A percentile compares a stretch with the other conserved stretches of the same genome.
Conservation (phyloP, 768 basidiomycete species). For the Trametes cubensis region DNA sequence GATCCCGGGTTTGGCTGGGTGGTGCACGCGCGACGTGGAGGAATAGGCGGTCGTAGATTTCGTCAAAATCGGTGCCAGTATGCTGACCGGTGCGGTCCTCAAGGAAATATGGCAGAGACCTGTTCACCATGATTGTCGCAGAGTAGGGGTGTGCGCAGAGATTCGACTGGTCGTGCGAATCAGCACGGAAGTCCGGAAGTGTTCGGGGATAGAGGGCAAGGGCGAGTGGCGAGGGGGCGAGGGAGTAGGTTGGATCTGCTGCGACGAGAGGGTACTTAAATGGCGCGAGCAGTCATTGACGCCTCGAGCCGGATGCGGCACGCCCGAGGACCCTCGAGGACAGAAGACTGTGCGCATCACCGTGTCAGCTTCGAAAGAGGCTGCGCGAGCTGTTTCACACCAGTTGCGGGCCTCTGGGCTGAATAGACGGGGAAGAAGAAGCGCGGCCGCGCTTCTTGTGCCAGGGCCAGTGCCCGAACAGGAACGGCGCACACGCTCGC, state of each 20-base stretch:
- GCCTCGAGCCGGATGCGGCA: neutral
- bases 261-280: slow-evolving; percentile 6
- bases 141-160: neutral
- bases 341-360: slow-evolving; percentile 6
- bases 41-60: slow-evolving; percentile 77
- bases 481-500: slow-evolving; percentile 16
- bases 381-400: slow-evolving; percentile 13
- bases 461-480: slow-evolving; percentile 19
- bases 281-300: neutral
- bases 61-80: slow-evolving; percentile 67
- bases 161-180: too few relatives aligned
- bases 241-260: neutral
- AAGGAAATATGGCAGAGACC: slow-evolving; percentile 54
- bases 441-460: slow-evolving; percentile 16
- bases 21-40: slow-evolving; percentile 60
- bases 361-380: slow-evolving; percentile 1
- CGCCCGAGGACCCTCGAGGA: slow-evolving; percentile 8
- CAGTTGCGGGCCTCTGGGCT: slow-evolving; percentile 15
- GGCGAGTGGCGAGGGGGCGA: neutral
- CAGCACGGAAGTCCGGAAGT: too few relatives aligned
- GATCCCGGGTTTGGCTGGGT: slow-evolving; percentile 23
- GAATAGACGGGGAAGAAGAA: slow-evolving; percentile 18
- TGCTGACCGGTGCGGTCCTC: slow-evolving; percentile 68
- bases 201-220: neutral
- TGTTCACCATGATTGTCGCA: slow-evolving; percentile 28